Evolutionary conservation across 2,329 filamentous ascomycete genomes (phyloP), one percentile per base, ranked within the genome.

Genomic region (Trichoderma breve): DNA sequence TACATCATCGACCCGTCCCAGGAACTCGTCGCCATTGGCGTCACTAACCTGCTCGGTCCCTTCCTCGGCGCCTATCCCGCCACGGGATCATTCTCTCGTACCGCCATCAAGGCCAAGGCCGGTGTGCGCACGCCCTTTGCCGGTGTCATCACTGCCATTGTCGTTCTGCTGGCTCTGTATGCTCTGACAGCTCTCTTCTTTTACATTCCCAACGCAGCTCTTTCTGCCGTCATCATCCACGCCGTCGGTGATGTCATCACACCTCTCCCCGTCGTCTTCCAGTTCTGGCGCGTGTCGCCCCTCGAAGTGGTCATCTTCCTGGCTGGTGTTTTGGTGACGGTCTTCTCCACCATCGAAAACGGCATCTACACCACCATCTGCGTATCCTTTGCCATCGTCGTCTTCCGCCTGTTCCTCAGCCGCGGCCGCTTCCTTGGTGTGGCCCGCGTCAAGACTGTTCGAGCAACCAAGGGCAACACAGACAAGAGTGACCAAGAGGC

Each of bases 41-140:
- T 94, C 3, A 89, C 88, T 47, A 95, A 95, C 78, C 82, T 94
- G 39, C 86, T 95, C 11, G 92, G 90, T 21, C 91, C 93, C 11
- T 95, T 96, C 84, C 84, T 95, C 1, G 92, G 94, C 66, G 93
- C 86, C 2, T 97, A 97, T 76, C 93, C 94, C 4, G 92, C 93
- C 0, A 97, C 94, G 12, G 94, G 94, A 6, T 97, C 94, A 2
- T 97, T 97, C 85, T 95, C 93, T 8, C 90, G 94, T 73, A 97
- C 94, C 26, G 94, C 94, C 65, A 97, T 97, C 84, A 97, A 97
- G 82, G 93, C 94, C n/a, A 97, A 97, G 83, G 93, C 94, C 68
- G 94, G 94, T 79, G 94, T 97, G 2, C 90, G 94, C 55, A 97
- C 93, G 5, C 94, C 94, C 1, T 89, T 97, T 71, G 94, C 93